Percentiles rank a stretch among this genome's conserved stretches.
Evolutionary conservation across 192 early-diverging fungal genomes (phyloP).

Genomic region (Funneliformis geosporum): DNA sequence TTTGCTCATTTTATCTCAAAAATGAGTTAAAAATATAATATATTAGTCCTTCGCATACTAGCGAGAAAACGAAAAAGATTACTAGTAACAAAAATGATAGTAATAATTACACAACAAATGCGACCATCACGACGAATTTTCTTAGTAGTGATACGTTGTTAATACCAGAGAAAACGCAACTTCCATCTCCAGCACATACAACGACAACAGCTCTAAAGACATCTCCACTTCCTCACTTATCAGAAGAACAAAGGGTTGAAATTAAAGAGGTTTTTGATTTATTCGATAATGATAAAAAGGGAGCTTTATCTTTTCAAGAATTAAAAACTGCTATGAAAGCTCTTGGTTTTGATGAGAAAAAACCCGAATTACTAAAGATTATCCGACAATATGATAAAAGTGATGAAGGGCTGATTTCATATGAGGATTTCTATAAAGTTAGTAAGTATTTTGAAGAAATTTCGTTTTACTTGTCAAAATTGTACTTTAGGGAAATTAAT

Average conservation of each 20-base stretch:
- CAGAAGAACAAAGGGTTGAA: conserved; percentile 70
- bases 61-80: background rate
- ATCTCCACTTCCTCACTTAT: background rate
- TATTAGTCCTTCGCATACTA: background rate
- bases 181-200: background rate
- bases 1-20: background rate
- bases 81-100: background rate
- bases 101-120: background rate
- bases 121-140: background rate
- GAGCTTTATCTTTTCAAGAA: conserved; percentile 77
- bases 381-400: conserved; percentile 61
- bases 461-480: background rate
- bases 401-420: conserved; percentile 56
- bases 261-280: conserved; percentile 62
- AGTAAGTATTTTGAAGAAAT: conserved; percentile 50
- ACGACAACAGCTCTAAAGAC: background rate
- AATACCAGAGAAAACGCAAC: background rate
- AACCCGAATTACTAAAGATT: conserved; percentile 75
- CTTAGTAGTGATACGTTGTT: background rate
- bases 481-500: background rate
- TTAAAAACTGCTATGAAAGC: conserved; percentile 85
- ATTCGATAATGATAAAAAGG: conserved; percentile 71
- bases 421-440: conserved; percentile 70
- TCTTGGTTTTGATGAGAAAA: conserved; percentile 83
- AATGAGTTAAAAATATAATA: background rate